Conservation (phyloP, 352 stramenopile species). For the Aphanomyces cochlioides region DNA sequence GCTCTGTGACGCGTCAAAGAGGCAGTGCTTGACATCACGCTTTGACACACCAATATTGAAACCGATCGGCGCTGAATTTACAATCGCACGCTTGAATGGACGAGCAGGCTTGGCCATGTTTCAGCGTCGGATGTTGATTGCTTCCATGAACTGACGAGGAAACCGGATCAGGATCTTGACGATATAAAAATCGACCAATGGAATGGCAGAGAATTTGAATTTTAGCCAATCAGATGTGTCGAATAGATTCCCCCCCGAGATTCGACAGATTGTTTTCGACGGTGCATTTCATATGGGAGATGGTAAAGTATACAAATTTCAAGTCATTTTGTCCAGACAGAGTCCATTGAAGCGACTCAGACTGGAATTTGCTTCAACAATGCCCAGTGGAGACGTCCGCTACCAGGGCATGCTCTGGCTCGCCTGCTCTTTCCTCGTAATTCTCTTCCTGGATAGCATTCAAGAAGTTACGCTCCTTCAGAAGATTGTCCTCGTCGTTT, state of each 20-base stretch:
- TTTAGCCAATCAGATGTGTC: neutral
- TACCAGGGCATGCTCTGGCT: slow-evolving; percentile 29
- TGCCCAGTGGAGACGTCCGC: slow-evolving; percentile 1
- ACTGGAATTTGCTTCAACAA: slow-evolving; percentile 2
- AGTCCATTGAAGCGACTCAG: neutral
- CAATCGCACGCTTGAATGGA: too few relatives aligned
- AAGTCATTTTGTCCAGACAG: slow-evolving; percentile 8
- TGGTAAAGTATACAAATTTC: neutral
- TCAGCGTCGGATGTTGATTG: too few relatives aligned
- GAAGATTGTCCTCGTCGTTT: slow-evolving; percentile 29
- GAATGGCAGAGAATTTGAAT: neutral
- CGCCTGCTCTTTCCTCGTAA: slow-evolving; percentile 26
- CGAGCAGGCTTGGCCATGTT: too few relatives aligned
- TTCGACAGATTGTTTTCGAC: neutral
- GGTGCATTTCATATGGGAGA: neutral
- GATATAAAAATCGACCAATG: slow-evolving; percentile 13
- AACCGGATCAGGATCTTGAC: neutral
- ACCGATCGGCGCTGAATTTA: too few relatives aligned
- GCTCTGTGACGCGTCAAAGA: too few relatives aligned
- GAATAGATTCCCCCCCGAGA: slow-evolving; percentile 2
- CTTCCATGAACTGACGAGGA: too few relatives aligned
- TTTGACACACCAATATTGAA: too few relatives aligned
- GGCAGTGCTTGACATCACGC: too few relatives aligned
- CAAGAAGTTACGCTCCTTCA: slow-evolving; percentile 25
- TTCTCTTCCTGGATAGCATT: slow-evolving; percentile 31